Evolutionary conservation across 352 stramenopile genomes (phyloP).

Genomic region (Thalassiosira allenii): DNA sequence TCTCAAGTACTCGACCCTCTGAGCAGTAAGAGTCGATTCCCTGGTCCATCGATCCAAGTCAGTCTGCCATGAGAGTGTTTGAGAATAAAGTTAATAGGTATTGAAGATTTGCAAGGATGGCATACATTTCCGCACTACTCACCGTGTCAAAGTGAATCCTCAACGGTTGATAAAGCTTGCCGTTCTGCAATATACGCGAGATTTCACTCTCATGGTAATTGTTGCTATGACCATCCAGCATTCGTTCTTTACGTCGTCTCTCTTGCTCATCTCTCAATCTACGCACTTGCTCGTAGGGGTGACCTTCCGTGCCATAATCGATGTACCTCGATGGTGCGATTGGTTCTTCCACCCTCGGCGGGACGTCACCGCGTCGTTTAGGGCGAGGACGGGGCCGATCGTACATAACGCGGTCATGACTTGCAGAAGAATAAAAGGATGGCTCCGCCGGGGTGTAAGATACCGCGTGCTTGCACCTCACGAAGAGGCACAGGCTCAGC

Average conservation of each 20-base stretch:
- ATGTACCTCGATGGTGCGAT: conserved; percentile 13
- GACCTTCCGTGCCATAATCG: conserved; percentile 24
- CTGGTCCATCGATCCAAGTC: conserved; percentile 56
- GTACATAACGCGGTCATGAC: conserved; percentile 18
- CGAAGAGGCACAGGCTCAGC: not conserved
- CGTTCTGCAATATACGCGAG: conserved; percentile 14
- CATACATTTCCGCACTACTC: not conserved
- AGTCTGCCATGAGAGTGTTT: not conserved
- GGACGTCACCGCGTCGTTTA: conserved; percentile 15
- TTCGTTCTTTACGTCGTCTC: not conserved
- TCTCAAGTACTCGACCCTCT: conserved; percentile 66
- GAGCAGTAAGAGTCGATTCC: conserved; percentile 34
- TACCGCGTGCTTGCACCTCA: not conserved
- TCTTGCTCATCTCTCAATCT: conserved; percentile 16
- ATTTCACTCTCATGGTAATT: conserved; percentile 2
- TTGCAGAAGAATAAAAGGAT: conserved; percentile 14
- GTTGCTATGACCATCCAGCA: not conserved
- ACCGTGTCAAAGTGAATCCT: conserved; percentile 72
- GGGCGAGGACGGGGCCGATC: conserved; percentile 23
- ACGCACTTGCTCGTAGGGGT: conserved; percentile 33
- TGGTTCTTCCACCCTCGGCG: not conserved
- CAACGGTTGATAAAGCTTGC: conserved; percentile 46
- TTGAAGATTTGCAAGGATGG: not conserved
- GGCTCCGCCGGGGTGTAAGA: conserved; percentile 6
- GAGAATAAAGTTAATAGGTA: not conserved